phyloP scores from a whole-genome alignment of 495 filamentous ascomycete genomes.

The Aspergillus conjunctus region DNA sequence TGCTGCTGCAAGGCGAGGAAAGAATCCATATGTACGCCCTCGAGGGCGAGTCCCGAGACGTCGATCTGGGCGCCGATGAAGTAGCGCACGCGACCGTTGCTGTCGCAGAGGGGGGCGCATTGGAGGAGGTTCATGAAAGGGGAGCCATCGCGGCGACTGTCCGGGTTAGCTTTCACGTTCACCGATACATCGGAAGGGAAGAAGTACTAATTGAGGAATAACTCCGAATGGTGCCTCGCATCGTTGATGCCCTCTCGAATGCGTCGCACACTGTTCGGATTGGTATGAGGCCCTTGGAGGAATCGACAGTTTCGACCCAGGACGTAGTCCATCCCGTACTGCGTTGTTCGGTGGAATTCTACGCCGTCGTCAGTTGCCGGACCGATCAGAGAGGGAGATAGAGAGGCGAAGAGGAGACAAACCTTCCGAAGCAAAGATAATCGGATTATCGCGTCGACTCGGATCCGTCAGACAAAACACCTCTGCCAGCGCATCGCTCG shows the following conservation, averaged over 20 bases:
- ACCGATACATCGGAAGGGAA: not conserved
- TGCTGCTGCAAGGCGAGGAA: constrained; percentile 45
- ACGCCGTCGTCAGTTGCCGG: not conserved
- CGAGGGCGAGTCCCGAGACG: constrained; percentile 57
- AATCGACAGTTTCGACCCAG: constrained; percentile 66
- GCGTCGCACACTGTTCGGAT: constrained; percentile 51
- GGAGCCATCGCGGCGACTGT: constrained; percentile 59
- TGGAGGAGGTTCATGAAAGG: constrained; percentile 69
- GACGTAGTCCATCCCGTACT: constrained; percentile 60
- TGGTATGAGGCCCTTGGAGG: constrained; percentile 60
- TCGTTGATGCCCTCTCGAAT: constrained; percentile 56
- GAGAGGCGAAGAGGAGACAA: constrained; percentile 22
- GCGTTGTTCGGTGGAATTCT: constrained; percentile 66
- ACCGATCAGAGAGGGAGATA: not conserved
- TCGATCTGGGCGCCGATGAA: constrained; percentile 65
- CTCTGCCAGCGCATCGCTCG: constrained; percentile 72
- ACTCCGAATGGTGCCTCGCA: constrained; percentile 65
- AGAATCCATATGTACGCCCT: constrained; percentile 60
- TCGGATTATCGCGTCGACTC: constrained; percentile 70
- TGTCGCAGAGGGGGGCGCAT: constrained; percentile 63
- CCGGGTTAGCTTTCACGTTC: constrained; percentile 9
- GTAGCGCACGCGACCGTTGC: constrained; percentile 60
- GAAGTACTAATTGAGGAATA: constrained; percentile 67
- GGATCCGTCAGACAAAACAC: constrained; percentile 80
- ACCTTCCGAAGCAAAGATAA: constrained; percentile 80